Percentiles rank a stretch among this genome's conserved stretches.
Conservation (phyloP, 2,329 filamentous ascomycete genomes). For the Nakataea oryzae region DNA sequence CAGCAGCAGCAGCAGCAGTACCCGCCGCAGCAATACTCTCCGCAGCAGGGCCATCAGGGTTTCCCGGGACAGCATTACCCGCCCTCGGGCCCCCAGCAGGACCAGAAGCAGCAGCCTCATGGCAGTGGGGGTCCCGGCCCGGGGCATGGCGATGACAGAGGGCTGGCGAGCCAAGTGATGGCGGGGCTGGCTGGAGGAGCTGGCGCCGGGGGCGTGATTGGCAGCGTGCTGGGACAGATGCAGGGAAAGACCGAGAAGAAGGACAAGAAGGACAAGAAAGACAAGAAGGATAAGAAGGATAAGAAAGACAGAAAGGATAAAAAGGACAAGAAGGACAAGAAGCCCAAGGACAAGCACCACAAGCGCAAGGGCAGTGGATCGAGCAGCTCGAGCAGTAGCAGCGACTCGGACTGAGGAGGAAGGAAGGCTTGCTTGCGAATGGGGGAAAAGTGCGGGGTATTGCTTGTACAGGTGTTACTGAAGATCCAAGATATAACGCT, state of each 20-base stretch:
- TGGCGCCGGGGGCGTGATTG: background rate
- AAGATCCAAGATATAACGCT: no score
- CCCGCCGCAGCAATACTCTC: background rate
- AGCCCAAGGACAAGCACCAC: conserved; percentile 1
- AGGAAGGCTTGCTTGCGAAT: background rate
- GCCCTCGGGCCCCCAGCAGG: background rate
- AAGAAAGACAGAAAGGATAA: conserved; percentile 1
- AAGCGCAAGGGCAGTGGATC: background rate
- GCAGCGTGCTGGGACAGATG: background rate
- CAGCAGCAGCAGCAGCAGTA: background rate
- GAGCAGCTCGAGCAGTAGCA: background rate
- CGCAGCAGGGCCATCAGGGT: background rate
- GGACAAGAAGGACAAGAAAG: background rate
- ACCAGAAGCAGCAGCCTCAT: background rate
- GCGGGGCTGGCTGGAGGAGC: background rate
- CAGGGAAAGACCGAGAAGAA: background rate
- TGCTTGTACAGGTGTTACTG: no score
- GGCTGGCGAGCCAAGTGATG: conserved; percentile 1
- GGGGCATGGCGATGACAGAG: background rate
- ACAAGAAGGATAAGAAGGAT: background rate
- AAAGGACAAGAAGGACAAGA: conserved; percentile 1
- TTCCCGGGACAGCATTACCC: background rate
- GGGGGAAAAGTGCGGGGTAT: background rate
- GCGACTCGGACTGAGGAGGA: background rate
- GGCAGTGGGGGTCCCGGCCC: background rate